phyloP scores from a whole-genome alignment of 768 basidiomycete species.

The Rhodocollybia butyracea region DNA sequence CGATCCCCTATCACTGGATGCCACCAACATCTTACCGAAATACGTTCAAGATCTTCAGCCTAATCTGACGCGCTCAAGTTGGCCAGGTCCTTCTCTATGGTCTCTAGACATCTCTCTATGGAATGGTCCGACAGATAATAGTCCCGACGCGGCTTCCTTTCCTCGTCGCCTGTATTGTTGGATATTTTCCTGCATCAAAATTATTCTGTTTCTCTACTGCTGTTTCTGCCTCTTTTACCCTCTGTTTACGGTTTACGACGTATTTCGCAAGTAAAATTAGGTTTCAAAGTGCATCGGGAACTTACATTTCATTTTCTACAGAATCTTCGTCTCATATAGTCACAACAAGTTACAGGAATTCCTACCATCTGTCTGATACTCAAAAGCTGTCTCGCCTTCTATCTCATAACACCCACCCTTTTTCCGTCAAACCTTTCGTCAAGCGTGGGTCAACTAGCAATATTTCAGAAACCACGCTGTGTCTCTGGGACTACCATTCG shows the following conservation, averaged over 20 bases:
- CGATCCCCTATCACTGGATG: not conserved
- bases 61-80: not conserved
- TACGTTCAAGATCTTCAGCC: not conserved
- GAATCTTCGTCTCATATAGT: no score
- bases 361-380: not conserved
- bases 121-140: no score
- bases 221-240: not conserved
- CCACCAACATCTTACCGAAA: not conserved
- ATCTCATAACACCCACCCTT: not conserved
- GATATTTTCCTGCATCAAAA: not conserved
- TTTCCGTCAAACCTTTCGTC: slow-evolving; percentile 20
- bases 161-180: not conserved
- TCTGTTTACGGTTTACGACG: not conserved
- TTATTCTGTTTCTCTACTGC: not conserved
- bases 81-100: no score
- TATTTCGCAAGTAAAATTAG: not conserved
- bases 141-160: not conserved
- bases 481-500: not conserved
- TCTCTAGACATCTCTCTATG: no score
- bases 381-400: not conserved
- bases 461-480: not conserved
- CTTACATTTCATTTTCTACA: no score
- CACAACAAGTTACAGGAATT: not conserved
- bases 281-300: no score
- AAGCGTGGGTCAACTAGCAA: not conserved